Conservation (phyloP, 331 rosid genomes). For the Erythrophleum ivorense region DNA sequence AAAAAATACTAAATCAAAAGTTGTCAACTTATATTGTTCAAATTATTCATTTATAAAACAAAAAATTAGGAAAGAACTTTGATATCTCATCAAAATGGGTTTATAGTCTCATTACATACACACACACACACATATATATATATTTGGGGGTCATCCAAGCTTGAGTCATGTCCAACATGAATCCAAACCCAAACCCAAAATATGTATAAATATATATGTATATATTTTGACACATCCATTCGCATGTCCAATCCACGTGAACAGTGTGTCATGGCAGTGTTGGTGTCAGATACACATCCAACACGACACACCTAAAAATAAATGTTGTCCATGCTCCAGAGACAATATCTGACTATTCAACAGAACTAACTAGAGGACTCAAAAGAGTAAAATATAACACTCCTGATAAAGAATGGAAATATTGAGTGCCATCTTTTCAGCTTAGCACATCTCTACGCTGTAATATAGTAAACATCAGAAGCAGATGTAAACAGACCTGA, state of each 20-base stretch:
- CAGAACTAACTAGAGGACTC: slow-evolving; percentile 13
- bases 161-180: neutral
- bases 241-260: neutral
- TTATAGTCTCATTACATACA: neutral
- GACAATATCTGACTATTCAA: neutral
- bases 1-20: neutral
- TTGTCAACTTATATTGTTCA: too few species aligned
- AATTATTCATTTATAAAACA: too few species aligned
- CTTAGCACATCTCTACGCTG: neutral
- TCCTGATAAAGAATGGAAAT: slow-evolving; percentile 1
- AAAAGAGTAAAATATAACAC: slow-evolving; percentile 4
- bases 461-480: neutral
- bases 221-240: neutral
- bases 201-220: too few species aligned
- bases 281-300: neutral
- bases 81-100: neutral
- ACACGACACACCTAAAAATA: neutral
- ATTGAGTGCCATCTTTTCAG: neutral
- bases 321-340: neutral
- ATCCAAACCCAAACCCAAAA: neutral
- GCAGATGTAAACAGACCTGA: slow-evolving; percentile 59
- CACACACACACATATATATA: too few species aligned
- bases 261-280: neutral
- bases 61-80: too few species aligned
- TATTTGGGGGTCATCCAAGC: neutral